phyloP scores from a whole-genome alignment of 116 monocot species.

The Iris pallida region DNA sequence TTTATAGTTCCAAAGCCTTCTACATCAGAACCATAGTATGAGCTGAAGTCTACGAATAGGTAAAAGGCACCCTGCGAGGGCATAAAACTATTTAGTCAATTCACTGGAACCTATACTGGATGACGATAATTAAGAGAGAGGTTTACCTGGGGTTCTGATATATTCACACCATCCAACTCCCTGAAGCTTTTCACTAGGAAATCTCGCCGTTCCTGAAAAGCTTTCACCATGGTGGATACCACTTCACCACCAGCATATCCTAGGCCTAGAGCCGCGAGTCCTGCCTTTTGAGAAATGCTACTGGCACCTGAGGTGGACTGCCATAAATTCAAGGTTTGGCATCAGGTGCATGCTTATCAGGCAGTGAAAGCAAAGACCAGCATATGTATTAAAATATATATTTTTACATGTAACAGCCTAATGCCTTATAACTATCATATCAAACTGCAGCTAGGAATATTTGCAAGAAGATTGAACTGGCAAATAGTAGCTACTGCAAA shows the following conservation, averaged over 20 bases:
- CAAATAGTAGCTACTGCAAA: neutral
- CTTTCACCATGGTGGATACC: constrained; percentile 80
- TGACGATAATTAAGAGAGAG: neutral
- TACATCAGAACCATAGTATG: constrained; percentile 71
- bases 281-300: constrained; percentile 97
- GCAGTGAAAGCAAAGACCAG: neutral
- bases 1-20: constrained; percentile 81
- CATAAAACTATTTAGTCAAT: neutral
- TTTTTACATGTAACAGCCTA: no score
- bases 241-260: constrained; percentile 90
- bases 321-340: constrained; percentile 6
- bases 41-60: constrained; percentile 83
- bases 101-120: neutral
- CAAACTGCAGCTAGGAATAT: neutral
- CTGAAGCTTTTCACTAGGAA: constrained; percentile 69
- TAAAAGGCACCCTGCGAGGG: constrained; percentile 91
- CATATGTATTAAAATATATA: no score
- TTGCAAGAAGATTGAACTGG: neutral
- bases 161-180: constrained; percentile 76
- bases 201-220: constrained; percentile 77
- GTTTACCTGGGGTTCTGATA: constrained; percentile 85
- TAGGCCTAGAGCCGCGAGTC: constrained; percentile 71
- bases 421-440: neutral
- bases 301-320: constrained; percentile 93
- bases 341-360: neutral